Percentiles rank a stretch among this genome's conserved stretches.
These are phyloP conservation scores for Fusarium kyushuense DNA, from an alignment of 2,329 filamentous ascomycete species.

Conservation along the genomic window DNA sequence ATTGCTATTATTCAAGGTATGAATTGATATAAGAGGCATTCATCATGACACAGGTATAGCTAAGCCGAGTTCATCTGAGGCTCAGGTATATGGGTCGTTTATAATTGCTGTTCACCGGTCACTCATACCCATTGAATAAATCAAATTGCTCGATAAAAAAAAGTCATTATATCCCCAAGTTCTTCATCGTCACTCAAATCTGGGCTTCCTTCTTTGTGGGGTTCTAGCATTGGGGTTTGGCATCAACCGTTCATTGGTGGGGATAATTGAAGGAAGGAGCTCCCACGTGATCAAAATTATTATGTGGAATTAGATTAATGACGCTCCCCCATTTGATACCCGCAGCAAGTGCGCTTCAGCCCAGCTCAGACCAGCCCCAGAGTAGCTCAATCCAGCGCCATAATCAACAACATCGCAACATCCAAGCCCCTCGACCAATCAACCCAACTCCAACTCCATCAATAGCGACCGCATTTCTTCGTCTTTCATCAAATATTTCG, in stretches of 20 bases:
- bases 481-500: constrained; percentile 50
- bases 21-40: background rate
- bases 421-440: constrained; percentile 41
- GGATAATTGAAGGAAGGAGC: background rate
- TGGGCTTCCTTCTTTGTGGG: constrained; percentile 1
- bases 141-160: background rate
- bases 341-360: constrained; percentile 13
- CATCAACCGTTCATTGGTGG: constrained; percentile 14
- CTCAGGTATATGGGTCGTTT: too few relatives aligned
- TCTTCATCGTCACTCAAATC: constrained; percentile 7
- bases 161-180: background rate
- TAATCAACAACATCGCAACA: constrained; percentile 46
- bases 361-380: constrained; percentile 14
- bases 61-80: too few relatives aligned
- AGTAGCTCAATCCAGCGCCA: constrained; percentile 36
- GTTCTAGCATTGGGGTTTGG: constrained; percentile 9
- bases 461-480: constrained; percentile 42
- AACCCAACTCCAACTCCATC: constrained; percentile 44
- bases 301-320: constrained; percentile 18
- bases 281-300: constrained; percentile 12
- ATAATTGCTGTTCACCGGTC: background rate
- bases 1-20: background rate
- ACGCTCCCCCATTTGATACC: constrained; percentile 36
- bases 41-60: background rate
- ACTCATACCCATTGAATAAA: background rate